Evolutionary conservation across 2,329 filamentous ascomycete species (phyloP), one percentile per base, ranked within the genome.

Genomic region (Elsinoe perseae): DNA sequence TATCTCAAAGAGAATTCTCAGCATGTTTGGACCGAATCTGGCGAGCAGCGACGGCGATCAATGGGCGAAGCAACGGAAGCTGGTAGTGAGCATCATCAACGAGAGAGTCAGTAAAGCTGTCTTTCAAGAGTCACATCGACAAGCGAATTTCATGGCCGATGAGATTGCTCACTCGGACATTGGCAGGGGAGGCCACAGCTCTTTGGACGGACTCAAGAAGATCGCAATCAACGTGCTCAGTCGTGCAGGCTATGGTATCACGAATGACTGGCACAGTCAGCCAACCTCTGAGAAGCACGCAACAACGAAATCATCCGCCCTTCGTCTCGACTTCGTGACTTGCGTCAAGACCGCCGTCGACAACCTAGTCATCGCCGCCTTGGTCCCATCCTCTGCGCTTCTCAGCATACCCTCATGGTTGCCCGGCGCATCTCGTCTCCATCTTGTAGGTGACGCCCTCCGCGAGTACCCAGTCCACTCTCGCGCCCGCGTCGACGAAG

Each of bases 141-240:
- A 48, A 30, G 23, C 23, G n/a, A 32, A 32, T n/a, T 48, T 48
- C 23, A 48, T 48, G 43, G 43, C 43, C 21, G n/a, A 28, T 10
- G 43, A 48, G n/a, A 3, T 48, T 10, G 43, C 43, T 25, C 23
- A 28, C 12, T 28, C 43, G 2, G 43, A 48, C 20, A 28, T n/a
- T 4, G 43, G 43, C 7, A 28, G n/a, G 20, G 10, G 25, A 6
- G 43, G 43, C 10, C n/a, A 16, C 23, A 23, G 14, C 12, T 7
- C 21, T 18, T 67, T 69, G 34, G 65, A 68, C 28, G 60, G 64
- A 59, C 63, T 68, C 60, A 68, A 68, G 58, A 69, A 67, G 42
- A 63, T 68, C 20, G 63, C 66, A 7, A 67, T 69, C 30, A 63
- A 68, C 34, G 65, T 69, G 8, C 61, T 69, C 2, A 63, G 60